Conservation (phyloP, 208 protist species). For the Leishmania martiniquensis region DNA sequence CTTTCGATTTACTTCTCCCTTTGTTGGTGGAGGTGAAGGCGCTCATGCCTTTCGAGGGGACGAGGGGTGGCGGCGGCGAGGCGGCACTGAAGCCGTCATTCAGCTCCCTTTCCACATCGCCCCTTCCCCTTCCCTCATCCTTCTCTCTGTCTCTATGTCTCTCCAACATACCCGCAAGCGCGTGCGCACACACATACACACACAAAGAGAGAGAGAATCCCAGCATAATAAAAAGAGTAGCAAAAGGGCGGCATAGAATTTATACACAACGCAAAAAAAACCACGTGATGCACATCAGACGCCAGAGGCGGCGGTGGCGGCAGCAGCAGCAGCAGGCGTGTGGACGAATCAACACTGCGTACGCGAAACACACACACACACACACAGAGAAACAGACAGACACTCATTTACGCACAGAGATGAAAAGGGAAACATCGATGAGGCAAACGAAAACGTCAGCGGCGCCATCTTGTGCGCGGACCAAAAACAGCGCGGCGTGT, state of each 20-base stretch:
- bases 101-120: neutral
- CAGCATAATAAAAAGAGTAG: neutral
- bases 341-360: neutral
- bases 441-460: neutral
- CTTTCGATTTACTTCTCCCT: neutral
- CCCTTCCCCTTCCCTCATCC: too few species aligned
- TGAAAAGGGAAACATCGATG: neutral
- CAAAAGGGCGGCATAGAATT: too few species aligned
- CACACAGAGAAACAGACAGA: neutral
- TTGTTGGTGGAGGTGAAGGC: too few species aligned
- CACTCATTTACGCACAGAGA: too few species aligned
- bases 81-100: too few species aligned
- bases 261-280: neutral
- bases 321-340: neutral
- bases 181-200: too few species aligned
- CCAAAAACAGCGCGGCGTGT: neutral
- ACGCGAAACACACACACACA: neutral
- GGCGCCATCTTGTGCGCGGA: neutral
- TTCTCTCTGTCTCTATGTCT: too few species aligned
- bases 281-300: neutral
- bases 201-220: too few species aligned
- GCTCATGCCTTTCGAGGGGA: slow-evolving; percentile 1
- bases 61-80: neutral
- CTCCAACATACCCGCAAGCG: too few species aligned
- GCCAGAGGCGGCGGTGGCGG: too few species aligned